Conservation (phyloP, 2,329 filamentous ascomycete genomes). For the Xylogone sp. region DNA sequence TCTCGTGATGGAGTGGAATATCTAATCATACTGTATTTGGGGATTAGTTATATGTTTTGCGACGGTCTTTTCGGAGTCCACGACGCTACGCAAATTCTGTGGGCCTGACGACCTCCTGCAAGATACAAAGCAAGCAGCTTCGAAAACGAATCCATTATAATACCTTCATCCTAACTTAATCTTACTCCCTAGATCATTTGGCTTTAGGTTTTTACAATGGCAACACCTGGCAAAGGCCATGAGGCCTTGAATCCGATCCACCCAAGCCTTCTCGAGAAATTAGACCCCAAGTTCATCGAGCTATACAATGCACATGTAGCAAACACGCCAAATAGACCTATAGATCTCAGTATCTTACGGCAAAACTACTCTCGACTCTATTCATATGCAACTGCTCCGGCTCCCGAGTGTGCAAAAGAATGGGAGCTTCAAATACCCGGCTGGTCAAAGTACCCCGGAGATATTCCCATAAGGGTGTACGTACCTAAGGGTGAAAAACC, state of each 20-base stretch:
- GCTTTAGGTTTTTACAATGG: constrained; percentile 1
- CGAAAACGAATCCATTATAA: no score
- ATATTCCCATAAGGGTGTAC: constrained; percentile 39
- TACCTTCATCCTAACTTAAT: no score
- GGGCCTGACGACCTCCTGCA: no score
- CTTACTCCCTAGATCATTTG: background rate
- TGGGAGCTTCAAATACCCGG: constrained; percentile 35
- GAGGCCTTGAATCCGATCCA: constrained; percentile 46
- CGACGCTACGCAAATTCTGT: no score
- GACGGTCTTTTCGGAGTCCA: no score
- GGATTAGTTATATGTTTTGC: no score
- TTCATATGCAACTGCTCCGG: constrained; percentile 39
- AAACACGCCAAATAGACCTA: constrained; percentile 34
- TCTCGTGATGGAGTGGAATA: no score
- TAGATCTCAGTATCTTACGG: constrained; percentile 35
- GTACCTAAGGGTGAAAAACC: constrained; percentile 35
- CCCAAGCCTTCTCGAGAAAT: constrained; percentile 39
- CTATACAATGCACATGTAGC: constrained; percentile 45
- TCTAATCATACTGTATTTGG: no score
- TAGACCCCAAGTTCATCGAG: constrained; percentile 43
- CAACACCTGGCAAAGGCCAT: constrained; percentile 19
- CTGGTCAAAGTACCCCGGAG: constrained; percentile 23
- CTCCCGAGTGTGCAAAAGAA: constrained; percentile 35
- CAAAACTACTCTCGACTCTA: constrained; percentile 40
- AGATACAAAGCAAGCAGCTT: no score